A percentile compares a stretch with the other conserved stretches of the same genome.
phyloP scores from a whole-genome alignment of 371 early-diverging fungal species.

The Mucor piriformis region DNA sequence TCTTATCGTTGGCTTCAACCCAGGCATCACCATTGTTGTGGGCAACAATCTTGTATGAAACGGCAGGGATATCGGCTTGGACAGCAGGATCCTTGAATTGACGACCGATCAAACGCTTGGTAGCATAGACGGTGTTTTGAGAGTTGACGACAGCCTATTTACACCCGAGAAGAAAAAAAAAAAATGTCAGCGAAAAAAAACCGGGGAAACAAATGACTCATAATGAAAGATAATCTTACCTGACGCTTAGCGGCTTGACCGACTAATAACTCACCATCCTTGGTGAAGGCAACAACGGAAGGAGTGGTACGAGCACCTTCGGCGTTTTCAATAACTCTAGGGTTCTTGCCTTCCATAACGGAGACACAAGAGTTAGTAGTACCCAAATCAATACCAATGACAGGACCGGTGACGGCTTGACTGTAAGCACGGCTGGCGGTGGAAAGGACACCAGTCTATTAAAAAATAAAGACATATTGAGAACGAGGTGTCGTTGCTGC shows the following conservation, averaged over 20 bases:
- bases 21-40: conserved; percentile 96
- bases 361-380: conserved; percentile 98
- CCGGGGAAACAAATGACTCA: conserved; percentile 1
- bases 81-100: conserved; percentile 86
- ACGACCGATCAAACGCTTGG: conserved; percentile 96
- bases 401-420: conserved; percentile 83
- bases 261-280: conserved; percentile 87
- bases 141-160: conserved; percentile 89
- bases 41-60: conserved; percentile 88
- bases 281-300: conserved; percentile 89
- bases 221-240: conserved; percentile 21
- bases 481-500: too few relatives aligned
- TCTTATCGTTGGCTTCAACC: conserved; percentile 91
- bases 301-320: conserved; percentile 96
- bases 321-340: conserved; percentile 92
- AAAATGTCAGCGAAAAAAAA: background rate
- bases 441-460: conserved; percentile 33
- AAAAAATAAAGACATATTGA: background rate
- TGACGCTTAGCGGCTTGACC: conserved; percentile 92
- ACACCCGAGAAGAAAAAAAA: too few relatives aligned
- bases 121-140: conserved; percentile 90
- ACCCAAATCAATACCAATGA: conserved; percentile 98
- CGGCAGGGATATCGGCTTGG: conserved; percentile 82
- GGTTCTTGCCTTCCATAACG: conserved; percentile 92
- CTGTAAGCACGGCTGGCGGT: conserved; percentile 49